phyloP scores from a whole-genome alignment of 352 stramenopile species.

The Globisporangium recalcitrans region DNA sequence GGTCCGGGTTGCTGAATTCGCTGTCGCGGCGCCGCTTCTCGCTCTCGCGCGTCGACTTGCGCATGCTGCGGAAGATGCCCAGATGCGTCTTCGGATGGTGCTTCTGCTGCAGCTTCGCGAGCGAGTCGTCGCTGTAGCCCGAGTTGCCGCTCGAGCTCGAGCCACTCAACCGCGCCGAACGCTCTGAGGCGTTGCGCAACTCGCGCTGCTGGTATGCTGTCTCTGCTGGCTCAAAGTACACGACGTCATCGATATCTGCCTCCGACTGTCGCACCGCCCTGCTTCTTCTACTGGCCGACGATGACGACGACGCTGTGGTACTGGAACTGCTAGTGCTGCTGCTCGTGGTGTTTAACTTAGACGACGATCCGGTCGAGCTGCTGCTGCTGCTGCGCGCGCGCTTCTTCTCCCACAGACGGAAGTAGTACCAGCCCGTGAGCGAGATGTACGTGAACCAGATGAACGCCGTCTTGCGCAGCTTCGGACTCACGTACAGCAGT shows the following conservation, averaged over 20 bases:
- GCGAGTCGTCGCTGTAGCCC: constrained; percentile 29
- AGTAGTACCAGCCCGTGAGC: constrained; percentile 84
- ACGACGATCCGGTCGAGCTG: constrained; percentile 14
- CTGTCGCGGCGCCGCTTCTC: constrained; percentile 20
- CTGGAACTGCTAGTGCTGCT: constrained; percentile 9
- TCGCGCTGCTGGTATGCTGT: constrained; percentile 27
- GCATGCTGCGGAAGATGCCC: constrained; percentile 36
- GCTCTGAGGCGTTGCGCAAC: constrained; percentile 35
- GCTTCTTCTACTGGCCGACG: constrained; percentile 13
- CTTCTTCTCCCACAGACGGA: constrained; percentile 68
- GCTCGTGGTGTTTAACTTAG: constrained; percentile 3
- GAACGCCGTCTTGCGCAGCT: constrained; percentile 55
- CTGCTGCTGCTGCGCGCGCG: constrained; percentile 21
- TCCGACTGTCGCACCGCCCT: constrained; percentile 13
- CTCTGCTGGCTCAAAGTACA: constrained; percentile 48
- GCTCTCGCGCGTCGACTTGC: constrained; percentile 27
- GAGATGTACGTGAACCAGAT: constrained; percentile 73
- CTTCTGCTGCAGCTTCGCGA: background rate
- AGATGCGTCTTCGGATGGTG: constrained; percentile 27
- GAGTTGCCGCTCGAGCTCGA: constrained; percentile 51
- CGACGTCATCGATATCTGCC: constrained; percentile 28
- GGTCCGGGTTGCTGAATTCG: constrained; percentile 26
- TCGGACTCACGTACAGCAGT: constrained; percentile 39
- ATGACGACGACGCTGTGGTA: background rate
- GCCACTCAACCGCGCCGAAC: constrained; percentile 39